phyloP scores from a whole-genome alignment of 1,284 basidiomycete species.

The Cryptococcus floricola region DNA sequence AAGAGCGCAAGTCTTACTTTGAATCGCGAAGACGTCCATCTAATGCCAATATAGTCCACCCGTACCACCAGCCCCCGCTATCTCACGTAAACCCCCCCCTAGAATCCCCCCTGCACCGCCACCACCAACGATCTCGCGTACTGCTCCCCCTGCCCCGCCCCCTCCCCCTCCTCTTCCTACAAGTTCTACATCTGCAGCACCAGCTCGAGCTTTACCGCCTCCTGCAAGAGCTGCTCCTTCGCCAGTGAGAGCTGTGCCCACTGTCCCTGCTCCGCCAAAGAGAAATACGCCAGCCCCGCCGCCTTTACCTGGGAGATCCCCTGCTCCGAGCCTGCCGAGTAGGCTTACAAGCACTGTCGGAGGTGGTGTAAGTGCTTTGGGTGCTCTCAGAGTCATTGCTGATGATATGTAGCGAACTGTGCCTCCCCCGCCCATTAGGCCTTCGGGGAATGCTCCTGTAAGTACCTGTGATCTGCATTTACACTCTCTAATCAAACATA shows the following conservation, averaged over 20 bases:
- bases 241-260: slow-evolving; percentile 10
- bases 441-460: too few species aligned
- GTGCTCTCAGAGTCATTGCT: slow-evolving; percentile 12
- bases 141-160: slow-evolving; percentile 17
- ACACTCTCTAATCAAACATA: slow-evolving; percentile 8
- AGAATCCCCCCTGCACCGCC: slow-evolving; percentile 12
- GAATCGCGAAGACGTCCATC: not conserved
- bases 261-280: slow-evolving; percentile 28
- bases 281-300: slow-evolving; percentile 27
- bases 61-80: slow-evolving; percentile 16
- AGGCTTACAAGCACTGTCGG: slow-evolving; percentile 35
- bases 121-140: slow-evolving; percentile 19
- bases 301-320: slow-evolving; percentile 47
- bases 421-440: too few species aligned
- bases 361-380: slow-evolving; percentile 28
- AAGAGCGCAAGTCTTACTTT: slow-evolving; percentile 7
- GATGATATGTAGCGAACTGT: slow-evolving; percentile 1
- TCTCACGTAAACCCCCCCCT: slow-evolving; percentile 16
- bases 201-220: slow-evolving; percentile 66
- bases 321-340: slow-evolving; percentile 38
- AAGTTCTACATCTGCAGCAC: slow-evolving; percentile 42
- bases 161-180: slow-evolving; percentile 17
- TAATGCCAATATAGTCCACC: slow-evolving; percentile 51
- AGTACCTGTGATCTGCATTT: too few species aligned
- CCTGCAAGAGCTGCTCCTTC: slow-evolving; percentile 63